These are phyloP conservation scores for Capsicum rhomboideum DNA, from an alignment of 257 asterid species.

Conservation along the genomic window DNA sequence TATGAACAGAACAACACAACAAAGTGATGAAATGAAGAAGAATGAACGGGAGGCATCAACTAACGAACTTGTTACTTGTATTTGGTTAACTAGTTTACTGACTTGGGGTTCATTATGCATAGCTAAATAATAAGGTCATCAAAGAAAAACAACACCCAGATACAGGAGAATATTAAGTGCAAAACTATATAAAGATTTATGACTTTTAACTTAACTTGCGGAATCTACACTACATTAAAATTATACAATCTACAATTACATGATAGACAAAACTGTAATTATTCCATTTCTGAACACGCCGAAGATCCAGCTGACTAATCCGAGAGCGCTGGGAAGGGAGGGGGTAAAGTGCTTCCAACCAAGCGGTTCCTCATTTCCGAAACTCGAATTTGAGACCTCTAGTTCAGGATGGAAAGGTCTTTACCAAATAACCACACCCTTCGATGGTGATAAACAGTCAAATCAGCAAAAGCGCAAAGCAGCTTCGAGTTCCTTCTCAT, in stretches of 20 bases:
- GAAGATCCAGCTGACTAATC: not conserved
- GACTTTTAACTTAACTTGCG: not conserved
- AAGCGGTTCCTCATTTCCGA: not conserved
- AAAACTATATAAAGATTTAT: not conserved
- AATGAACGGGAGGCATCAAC: not conserved
- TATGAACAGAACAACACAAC: too few relatives aligned
- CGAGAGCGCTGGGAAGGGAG: not conserved
- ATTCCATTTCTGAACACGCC: not conserved
- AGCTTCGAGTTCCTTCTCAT: slow-evolving; percentile 85
- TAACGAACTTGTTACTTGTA: too few relatives aligned
- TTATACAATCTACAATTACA: not conserved
- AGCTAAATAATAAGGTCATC: not conserved
- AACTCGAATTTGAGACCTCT: not conserved
- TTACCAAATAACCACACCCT: not conserved
- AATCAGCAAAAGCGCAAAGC: slow-evolving; percentile 72
- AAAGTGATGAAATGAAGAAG: not conserved
- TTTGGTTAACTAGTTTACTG: too few relatives aligned
- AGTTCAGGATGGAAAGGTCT: not conserved
- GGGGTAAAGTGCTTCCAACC: not conserved
- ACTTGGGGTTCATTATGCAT: not conserved
- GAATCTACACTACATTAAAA: not conserved
- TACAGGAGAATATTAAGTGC: not conserved
- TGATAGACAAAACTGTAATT: not conserved
- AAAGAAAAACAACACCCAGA: not conserved
- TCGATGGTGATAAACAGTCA: not conserved